Base-by-base conservation (phyloP, 208 protist species). In the Wallacemonas sp. region DNA sequence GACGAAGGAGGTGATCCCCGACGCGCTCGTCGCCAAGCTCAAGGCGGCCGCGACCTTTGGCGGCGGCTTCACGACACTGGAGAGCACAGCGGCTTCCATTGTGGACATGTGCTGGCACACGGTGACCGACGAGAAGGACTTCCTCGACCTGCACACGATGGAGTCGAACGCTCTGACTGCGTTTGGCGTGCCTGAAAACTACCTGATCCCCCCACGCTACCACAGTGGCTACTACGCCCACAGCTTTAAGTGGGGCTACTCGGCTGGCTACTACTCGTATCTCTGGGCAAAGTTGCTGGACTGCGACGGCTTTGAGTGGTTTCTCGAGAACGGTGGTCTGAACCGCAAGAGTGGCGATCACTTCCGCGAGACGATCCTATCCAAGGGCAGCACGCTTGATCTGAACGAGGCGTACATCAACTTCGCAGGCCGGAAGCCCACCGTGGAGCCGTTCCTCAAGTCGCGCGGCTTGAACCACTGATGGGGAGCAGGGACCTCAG, bases 251-350 rank as follows among this genome's bases (percentile, higher is more conserved):
- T 85, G 88, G 54, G 81, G 81, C 44, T 94, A 94, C 74, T 57
- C 76, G 14, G 79, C 83, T 16, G 83, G 81, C 19, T 94, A 92
- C 74, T 92, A 90, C 67, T 72, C 74, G 19, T 92, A 95, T 77
- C 76, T 78, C 27, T 83, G 76, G 80, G 88, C 85, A 19, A 83
- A 91, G 63, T 67, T 94, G 64, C 65, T 90, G 21, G 74, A 83
- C 58, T 78, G 81, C 30, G 81, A 92, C 48, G 76, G 65, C n/a
- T 90, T 89, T 46, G 82, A 74, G 38, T 87, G 78, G 61, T 87
- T 94, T 61, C 77, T 83, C 29, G 76, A 88, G 65, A 61, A 83
- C n/a, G 83, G 83, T 30, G 80, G 85, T 19, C 57, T 86, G 21
- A 71, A 70, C 21, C 74, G 83, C 21, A 63, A 61, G 19, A 83